Evolutionary conservation across 2,329 filamentous ascomycete species (phyloP).

Genomic region (Talaromyces sp.): DNA sequence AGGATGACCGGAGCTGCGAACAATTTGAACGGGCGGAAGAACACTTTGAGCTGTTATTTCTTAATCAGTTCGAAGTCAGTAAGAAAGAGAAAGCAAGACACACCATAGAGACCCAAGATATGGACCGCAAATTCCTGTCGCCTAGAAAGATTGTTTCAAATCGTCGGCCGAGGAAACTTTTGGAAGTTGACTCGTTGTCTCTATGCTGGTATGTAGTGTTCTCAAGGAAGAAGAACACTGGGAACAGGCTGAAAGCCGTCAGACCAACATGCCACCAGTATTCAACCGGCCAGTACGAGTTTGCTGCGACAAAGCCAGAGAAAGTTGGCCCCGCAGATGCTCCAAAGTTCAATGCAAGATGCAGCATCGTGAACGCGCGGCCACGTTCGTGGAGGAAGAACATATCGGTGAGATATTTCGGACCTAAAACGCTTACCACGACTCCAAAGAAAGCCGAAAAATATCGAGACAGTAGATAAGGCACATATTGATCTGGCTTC

Average conservation of each 20-base stretch:
- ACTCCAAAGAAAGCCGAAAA: not conserved
- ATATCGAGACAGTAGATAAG: not conserved
- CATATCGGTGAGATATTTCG: not conserved
- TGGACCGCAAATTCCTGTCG: not conserved
- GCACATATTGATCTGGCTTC: conserved; percentile 1
- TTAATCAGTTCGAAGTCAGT: not conserved
- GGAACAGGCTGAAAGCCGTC: not conserved
- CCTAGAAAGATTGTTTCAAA: not conserved
- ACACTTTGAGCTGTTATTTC: conserved; percentile 1
- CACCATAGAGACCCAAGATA: not conserved
- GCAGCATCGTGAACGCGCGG: not conserved
- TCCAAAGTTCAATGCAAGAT: conserved; percentile 3
- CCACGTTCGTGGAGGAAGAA: conserved; percentile 1
- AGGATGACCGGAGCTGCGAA: not conserved
- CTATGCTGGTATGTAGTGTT: not conserved
- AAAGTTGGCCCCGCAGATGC: conserved; percentile 1
- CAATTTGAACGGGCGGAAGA: not conserved
- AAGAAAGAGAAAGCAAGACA: not conserved
- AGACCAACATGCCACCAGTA: conserved; percentile 5
- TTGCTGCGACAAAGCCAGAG: not conserved
- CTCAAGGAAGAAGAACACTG: not conserved
- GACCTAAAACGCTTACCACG: not conserved
- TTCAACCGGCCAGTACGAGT: conserved; percentile 1
- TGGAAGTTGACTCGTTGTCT: not conserved
- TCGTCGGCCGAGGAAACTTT: not conserved